Percentiles rank a stretch among this genome's conserved stretches.
Evolutionary conservation across 805 yeast species (phyloP).

Genomic region (Lachancea meyersii): DNA sequence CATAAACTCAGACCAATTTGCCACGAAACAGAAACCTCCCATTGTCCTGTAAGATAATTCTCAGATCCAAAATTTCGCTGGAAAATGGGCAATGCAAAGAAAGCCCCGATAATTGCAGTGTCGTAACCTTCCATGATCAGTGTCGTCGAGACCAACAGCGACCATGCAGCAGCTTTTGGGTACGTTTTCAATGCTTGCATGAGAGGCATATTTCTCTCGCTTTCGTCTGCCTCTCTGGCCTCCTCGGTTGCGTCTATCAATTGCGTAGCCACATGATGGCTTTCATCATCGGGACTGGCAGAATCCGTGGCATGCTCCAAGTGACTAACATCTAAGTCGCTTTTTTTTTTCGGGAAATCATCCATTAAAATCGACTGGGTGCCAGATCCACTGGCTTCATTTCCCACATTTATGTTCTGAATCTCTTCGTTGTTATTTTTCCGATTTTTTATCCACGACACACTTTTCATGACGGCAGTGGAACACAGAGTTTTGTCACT

Average conservation of each 20-base stretch:
- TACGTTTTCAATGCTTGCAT: conserved; percentile 36
- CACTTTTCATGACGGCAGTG: too few relatives aligned
- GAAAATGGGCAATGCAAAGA: conserved; percentile 44
- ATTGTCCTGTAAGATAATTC: conserved; percentile 20
- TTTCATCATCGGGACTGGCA: conserved; percentile 4
- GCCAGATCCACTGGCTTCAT: too few relatives aligned
- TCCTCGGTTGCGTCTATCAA: conserved; percentile 11
- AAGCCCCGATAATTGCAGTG: conserved; percentile 36
- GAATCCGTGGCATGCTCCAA: conserved; percentile 10
- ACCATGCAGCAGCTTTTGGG: conserved; percentile 45
- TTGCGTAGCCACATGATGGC: background rate
- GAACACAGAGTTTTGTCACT: too few relatives aligned
- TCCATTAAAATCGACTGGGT: conserved; percentile 1
- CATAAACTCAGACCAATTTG: conserved; percentile 34
- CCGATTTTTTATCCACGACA: too few relatives aligned
- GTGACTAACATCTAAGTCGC: conserved; percentile 9
- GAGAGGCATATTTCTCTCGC: conserved; percentile 27
- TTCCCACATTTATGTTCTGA: too few relatives aligned
- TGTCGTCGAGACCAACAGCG: conserved; percentile 38
- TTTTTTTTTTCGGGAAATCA: conserved; percentile 1
- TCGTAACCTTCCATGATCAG: conserved; percentile 48
- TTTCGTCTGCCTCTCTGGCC: conserved; percentile 18
- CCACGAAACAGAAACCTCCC: conserved; percentile 38
- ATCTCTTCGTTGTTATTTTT: too few relatives aligned
- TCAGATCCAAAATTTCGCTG: conserved; percentile 37